Base-by-base conservation (phyloP, 345 rosid genomes). In the Acer negundo region DNA sequence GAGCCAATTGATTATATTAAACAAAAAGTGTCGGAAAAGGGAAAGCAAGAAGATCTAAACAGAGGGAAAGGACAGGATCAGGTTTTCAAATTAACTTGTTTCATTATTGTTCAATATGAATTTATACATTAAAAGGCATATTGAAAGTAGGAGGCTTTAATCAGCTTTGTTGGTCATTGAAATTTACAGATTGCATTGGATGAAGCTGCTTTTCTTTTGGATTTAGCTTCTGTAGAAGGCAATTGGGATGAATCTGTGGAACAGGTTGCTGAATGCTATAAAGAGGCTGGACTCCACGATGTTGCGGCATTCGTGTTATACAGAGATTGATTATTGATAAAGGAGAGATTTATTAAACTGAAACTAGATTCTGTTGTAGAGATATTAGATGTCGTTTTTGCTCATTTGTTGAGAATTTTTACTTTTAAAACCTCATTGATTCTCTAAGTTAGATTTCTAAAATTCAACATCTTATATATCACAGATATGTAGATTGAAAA, bases 161-260 rank as follows among this genome's bases (percentile, higher is more conserved):
- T 58, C 66, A 38, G 67, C 22, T 22, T 51, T 62, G 44, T 74
- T 16, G 58, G 58, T 81, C 49, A 69, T 75, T 35, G 51, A 49
- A 66, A 26, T 64, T 63, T 46, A 76, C 89, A 92, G 94, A 82
- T 91, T 76, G 86, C 84, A 61, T 80, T 90, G 77, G 95, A 91
- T 72, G 90, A 86, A 77, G 97, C 95, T 62, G 93, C 92, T 3
- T 90, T 90, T 84, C 82, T 94, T 80, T 46, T 94, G 85, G 93
- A 93, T 86, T 87, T 94, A 83, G 93, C 95, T 59, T 93, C 97
- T 42, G 84, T 94, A 28, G 94, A 93, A 71, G 97, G 97, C 79
- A 90, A 86, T 62, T 93, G 98, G 97, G 93, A 84, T 75, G 87
- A 89, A 28, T 80, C 80, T 55, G 77, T 85, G 70, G 91, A 88